These are phyloP conservation scores for Suhomyces xylopsoci DNA, from an alignment of 805 yeast species.

Conservation along the genomic window DNA sequence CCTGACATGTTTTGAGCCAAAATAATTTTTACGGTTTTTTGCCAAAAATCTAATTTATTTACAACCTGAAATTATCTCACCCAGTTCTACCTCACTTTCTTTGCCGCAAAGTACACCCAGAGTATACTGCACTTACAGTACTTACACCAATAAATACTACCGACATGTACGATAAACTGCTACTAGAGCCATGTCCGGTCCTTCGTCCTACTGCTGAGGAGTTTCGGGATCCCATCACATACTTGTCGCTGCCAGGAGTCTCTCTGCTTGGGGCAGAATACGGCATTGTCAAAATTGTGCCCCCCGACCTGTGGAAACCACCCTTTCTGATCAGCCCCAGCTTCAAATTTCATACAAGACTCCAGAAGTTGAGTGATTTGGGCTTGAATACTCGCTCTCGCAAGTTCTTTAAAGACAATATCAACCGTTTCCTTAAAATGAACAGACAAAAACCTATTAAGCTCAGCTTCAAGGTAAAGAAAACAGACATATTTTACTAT, in stretches of 20 bases:
- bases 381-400: conserved; percentile 62
- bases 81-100: neutral
- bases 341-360: conserved; percentile 64
- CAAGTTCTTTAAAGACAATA: conserved; percentile 57
- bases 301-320: conserved; percentile 54
- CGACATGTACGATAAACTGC: conserved; percentile 18
- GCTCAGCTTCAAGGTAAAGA: conserved; percentile 17
- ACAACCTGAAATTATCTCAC: neutral
- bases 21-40: neutral
- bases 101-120: neutral
- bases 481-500: conserved; percentile 28
- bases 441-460: conserved; percentile 18
- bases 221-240: conserved; percentile 49
- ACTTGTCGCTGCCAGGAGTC: conserved; percentile 41
- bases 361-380: conserved; percentile 65
- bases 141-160: neutral
- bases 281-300: conserved; percentile 53
- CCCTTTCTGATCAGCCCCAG: conserved; percentile 52
- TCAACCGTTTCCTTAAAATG: conserved; percentile 56
- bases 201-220: conserved; percentile 43
- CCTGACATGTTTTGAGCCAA: neutral
- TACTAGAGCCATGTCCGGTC: conserved; percentile 43
- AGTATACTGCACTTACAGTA: neutral
- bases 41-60: neutral
- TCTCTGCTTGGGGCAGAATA: conserved; percentile 41